Base-by-base conservation (phyloP, 176 grass and related monocot genomes). In the Zoysia pacifica region DNA sequence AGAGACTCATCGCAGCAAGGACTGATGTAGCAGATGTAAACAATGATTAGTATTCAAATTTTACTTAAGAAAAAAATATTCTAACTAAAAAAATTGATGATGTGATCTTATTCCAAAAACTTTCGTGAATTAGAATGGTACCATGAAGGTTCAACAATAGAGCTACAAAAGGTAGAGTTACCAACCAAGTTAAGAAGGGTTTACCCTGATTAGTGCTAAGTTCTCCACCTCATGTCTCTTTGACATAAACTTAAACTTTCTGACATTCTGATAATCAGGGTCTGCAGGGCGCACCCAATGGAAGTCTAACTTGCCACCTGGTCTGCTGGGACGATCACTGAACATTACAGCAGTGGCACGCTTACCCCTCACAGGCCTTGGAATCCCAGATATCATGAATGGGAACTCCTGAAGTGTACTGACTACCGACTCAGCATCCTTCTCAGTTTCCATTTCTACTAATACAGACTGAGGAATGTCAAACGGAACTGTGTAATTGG, bases 351-450 rank as follows among this genome's bases (percentile, higher is more conserved):
- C 55, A 18, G 77, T 81, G 40, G 95, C 95, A 49, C 0, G 76
- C 16, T 45, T 64, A 1, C 71, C 95, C 45, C 87, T 92, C 40
- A 94, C 81, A 65, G 92, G 92, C 28, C 92, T 85, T 38, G 95
- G 92, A 83, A 97, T 94, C 38, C 92, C 91, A 19, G 78, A 82
- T 11, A 97, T 81, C 90, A 94, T 94, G 68, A 94, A 97, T 37
- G 90, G 95, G 55, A 85, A 97, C 8, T 86, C 84, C 4, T 58
- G 52, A 69, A 97, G 84, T 79, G 86, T 69, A 14, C 35, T 43
- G 37, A 94, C 42, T 41, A 97, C 76, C 10, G 51, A 43, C 2
- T 59, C 56, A 50, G 91, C 89, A 60, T 91, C 73, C 54, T 91
- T 89, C 53, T 85, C 78, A 43, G 36, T 85, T 67, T 97, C 89